These are phyloP conservation scores for Myotisia sp. DNA, from an alignment of 2,329 filamentous ascomycete species.

Conservation along the genomic window DNA sequence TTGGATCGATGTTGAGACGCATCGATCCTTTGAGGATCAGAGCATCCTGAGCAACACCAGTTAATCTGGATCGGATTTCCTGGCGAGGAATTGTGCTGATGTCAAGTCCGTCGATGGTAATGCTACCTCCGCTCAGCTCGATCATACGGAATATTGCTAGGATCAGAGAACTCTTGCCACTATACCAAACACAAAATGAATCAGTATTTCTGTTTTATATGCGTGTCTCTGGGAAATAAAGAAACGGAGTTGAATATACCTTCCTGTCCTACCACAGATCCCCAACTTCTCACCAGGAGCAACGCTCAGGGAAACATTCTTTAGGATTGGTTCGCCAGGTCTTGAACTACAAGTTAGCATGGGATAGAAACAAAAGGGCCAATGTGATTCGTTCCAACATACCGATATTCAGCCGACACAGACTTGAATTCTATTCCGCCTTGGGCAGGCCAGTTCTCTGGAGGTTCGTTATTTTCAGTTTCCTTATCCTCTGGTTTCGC, in stretches of 20 bases:
- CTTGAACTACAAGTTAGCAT: background rate
- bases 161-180: conserved; percentile 32
- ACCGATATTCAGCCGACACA: conserved; percentile 26
- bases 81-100: conserved; percentile 26
- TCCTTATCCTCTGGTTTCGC: conserved; percentile 26
- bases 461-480: conserved; percentile 23
- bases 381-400: too few species aligned
- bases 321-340: conserved; percentile 15
- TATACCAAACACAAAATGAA: too few species aligned
- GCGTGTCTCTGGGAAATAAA: background rate
- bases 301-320: conserved; percentile 17
- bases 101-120: conserved; percentile 32
- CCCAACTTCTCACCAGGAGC: conserved; percentile 20
- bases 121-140: conserved; percentile 26
- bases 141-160: conserved; percentile 31
- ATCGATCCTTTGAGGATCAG: conserved; percentile 30
- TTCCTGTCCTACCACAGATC: conserved; percentile 23
- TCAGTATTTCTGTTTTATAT: background rate
- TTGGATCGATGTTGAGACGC: conserved; percentile 28
- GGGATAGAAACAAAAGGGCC: background rate
- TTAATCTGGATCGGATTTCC: conserved; percentile 28
- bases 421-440: conserved; percentile 26
- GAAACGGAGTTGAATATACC: conserved; percentile 11
- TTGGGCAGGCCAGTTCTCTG: conserved; percentile 23
- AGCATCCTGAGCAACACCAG: conserved; percentile 32